Evolutionary conservation across 495 filamentous ascomycete genomes (phyloP), one percentile per base, ranked within the genome.

Genomic region (Sordaria brevicollis): DNA sequence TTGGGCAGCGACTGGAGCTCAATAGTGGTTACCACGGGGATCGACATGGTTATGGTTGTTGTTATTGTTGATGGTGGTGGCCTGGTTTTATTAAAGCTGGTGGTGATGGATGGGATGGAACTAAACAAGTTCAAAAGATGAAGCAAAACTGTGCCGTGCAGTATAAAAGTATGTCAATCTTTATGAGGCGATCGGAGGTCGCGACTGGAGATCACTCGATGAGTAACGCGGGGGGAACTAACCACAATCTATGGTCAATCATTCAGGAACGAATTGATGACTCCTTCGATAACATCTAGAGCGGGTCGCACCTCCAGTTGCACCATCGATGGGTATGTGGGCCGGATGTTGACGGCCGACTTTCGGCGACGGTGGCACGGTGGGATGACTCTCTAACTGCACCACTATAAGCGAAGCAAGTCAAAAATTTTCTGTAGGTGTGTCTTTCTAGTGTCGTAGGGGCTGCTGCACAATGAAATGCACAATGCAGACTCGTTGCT

Each of bases 1-100:
- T 81, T 80, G 33, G 71, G 72, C 54, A 83, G 76, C 31, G 73
- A 74, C 29, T 37, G 65, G 68, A 79, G 74, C 72, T 71, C 69
- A 57, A 79, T 75, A 69, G 65, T 74, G 35, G 76, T 79, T 34
- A 77, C 67, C 54, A 72, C 74, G 25, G 69, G 65, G 29, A 67
- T 66, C 35, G 66, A 35, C 70, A 74, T 70, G 49, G 49, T 62
- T 62, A 25, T 31, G 2, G 49, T 62, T 29, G 49, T 57, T 31
- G 49, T 62, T 62, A 25, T 31, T 1, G 49, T 62, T 29, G 49
- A 29, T 31, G 49, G 29, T 31, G 49, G 25, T 62, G 49, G 29
- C 8, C 49, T 62, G 49, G 25, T 31, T 57, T n/a, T 62, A 25
- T 31, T 62, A 1, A 3, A 31, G 49, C 5, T 62, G 49, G 25